phyloP scores from a whole-genome alignment of 345 rosid genomes.

The Dimocarpus longan region DNA sequence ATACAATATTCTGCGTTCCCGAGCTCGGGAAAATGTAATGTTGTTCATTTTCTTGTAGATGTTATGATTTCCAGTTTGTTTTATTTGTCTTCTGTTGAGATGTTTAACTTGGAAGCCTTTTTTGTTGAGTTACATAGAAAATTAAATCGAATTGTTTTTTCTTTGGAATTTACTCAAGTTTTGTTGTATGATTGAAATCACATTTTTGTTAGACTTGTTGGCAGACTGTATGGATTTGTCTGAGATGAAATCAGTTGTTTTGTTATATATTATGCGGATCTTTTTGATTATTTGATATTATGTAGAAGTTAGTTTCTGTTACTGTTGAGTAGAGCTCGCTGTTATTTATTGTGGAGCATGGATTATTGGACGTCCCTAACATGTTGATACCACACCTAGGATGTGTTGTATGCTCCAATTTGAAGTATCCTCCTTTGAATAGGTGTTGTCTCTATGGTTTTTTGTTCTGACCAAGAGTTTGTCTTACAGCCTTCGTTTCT shows the following conservation, averaged over 20 bases:
- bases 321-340: not conserved
- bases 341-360: not conserved
- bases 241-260: slow-evolving; percentile 1
- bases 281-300: not conserved
- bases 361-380: not conserved
- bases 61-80: slow-evolving; percentile 2
- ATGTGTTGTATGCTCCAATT: not conserved
- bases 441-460: not conserved
- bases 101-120: not conserved
- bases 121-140: not conserved
- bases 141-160: not conserved
- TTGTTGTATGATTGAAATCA: not conserved
- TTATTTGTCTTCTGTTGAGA: not conserved
- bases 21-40: slow-evolving; percentile 61
- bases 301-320: not conserved
- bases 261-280: not conserved
- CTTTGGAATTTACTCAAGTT: not conserved
- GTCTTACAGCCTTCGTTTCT: slow-evolving; percentile 72
- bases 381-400: not conserved
- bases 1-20: slow-evolving; percentile 67
- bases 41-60: slow-evolving; percentile 11
- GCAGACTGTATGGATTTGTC: not conserved
- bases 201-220: not conserved
- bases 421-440: not conserved
- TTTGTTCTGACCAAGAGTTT: slow-evolving; percentile 17